Conservation (phyloP, 1,284 basidiomycete genomes). For the Ceratobasidium sp. region DNA sequence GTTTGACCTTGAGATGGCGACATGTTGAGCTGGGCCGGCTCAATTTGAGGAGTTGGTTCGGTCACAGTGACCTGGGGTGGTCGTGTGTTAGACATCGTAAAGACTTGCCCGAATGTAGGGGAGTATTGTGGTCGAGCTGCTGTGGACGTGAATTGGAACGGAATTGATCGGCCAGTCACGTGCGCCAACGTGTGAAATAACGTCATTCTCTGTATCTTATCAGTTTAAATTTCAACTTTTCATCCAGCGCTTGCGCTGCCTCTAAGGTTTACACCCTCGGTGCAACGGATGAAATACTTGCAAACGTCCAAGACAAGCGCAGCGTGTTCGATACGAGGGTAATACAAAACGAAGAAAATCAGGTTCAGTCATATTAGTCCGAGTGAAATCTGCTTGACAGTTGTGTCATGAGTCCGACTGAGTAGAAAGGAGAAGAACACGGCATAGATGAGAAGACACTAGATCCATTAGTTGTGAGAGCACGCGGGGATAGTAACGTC, state of each 20-base stretch:
- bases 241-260: neutral
- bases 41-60: slow-evolving; percentile 24
- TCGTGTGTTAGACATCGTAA: slow-evolving; percentile 19
- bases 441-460: slow-evolving; percentile 16
- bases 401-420: slow-evolving; percentile 12
- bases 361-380: slow-evolving; percentile 22
- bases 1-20: slow-evolving; percentile 13
- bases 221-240: neutral
- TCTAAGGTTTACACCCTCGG: neutral
- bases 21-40: slow-evolving; percentile 32
- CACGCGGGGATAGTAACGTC: slow-evolving; percentile 57
- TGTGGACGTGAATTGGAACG: neutral
- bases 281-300: neutral
- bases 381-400: neutral
- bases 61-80: slow-evolving; percentile 35
- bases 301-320: slow-evolving; percentile 14
- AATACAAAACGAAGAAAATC: neutral
- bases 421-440: neutral
- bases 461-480: slow-evolving; percentile 45
- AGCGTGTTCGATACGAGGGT: neutral
- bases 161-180: slow-evolving; percentile 26
- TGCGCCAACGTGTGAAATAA: slow-evolving; percentile 10
- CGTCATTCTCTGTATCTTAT: slow-evolving; percentile 23
- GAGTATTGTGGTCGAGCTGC: neutral
- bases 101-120: neutral